These are phyloP conservation scores for Acer saccharum DNA, from an alignment of 345 rosid genomes.

Conservation along the genomic window DNA sequence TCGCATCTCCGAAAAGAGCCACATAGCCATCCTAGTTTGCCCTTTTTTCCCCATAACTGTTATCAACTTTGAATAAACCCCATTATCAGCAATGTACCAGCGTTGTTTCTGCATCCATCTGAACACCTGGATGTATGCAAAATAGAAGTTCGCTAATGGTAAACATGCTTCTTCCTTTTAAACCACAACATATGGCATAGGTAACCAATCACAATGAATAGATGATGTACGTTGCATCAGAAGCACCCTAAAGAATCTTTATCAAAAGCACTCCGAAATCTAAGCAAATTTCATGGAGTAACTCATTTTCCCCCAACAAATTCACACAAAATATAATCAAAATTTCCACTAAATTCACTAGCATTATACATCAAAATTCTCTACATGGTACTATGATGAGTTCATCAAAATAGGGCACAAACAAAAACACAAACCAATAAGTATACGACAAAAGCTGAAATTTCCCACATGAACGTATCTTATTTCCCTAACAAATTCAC, in stretches of 20 bases:
- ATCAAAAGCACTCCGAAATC: not conserved
- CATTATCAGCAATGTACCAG: slow-evolving; percentile 88
- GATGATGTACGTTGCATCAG: not conserved
- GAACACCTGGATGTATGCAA: slow-evolving; percentile 57
- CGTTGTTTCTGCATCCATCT: slow-evolving; percentile 99
- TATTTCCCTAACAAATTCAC: not conserved
- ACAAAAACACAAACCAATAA: not conserved
- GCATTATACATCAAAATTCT: not conserved
- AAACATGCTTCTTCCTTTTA: not conserved
- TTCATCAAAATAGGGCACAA: not conserved
- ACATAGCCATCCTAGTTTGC: slow-evolving; percentile 93
- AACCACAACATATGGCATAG: not conserved
- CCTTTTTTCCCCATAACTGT: slow-evolving; percentile 88
- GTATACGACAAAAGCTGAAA: slow-evolving; percentile 16
- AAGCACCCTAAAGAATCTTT: not conserved
- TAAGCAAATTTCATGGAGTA: not conserved
- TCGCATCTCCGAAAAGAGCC: slow-evolving; percentile 97
- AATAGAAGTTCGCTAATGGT: not conserved
- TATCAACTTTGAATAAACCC: slow-evolving; percentile 80
- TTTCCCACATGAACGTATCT: not conserved
- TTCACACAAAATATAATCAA: not conserved
- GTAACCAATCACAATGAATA: not conserved
- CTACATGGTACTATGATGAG: not conserved
- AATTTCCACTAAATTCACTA: not conserved
- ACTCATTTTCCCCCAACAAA: not conserved